A percentile compares a stretch with the other conserved stretches of the same genome.
Conservation (phyloP, 2,329 filamentous ascomycete genomes). For the Alternaria sp. region DNA sequence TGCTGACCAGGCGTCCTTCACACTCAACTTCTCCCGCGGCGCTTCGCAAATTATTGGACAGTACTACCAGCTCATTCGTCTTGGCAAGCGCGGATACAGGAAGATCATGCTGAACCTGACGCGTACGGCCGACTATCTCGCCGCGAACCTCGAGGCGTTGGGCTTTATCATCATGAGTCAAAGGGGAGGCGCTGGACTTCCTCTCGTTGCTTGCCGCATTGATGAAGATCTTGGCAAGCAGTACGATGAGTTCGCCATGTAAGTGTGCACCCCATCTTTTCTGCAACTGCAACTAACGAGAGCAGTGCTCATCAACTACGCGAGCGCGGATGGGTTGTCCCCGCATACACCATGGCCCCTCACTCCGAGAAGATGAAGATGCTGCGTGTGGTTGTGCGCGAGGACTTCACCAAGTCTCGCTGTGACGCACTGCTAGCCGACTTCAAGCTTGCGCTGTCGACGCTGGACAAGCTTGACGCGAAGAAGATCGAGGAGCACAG, state of each 20-base stretch:
- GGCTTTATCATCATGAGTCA: conserved; percentile 91
- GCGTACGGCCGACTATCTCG: conserved; percentile 85
- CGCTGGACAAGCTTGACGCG: conserved; percentile 76
- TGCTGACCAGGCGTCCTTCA: conserved; percentile 93
- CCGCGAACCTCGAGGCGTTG: conserved; percentile 72
- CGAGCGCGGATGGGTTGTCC: conserved; percentile 88
- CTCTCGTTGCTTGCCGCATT: conserved; percentile 88
- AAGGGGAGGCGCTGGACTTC: conserved; percentile 76
- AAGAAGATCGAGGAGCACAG: conserved; percentile 73
- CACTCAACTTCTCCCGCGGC: conserved; percentile 95
- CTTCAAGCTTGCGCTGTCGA: conserved; percentile 75
- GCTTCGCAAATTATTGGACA: conserved; percentile 94
- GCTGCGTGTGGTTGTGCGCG: conserved; percentile 88
- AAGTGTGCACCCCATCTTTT: conserved; percentile 44
- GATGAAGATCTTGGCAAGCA: conserved; percentile 61
- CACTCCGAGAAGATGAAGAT: conserved; percentile 84
- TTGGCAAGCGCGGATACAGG: conserved; percentile 90
- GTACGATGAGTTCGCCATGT: conserved; percentile 61
- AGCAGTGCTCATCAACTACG: conserved; percentile 79
- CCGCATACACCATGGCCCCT: conserved; percentile 96
- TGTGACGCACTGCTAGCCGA: conserved; percentile 81
- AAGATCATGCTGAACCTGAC: conserved; percentile 95
- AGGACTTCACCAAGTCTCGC: conserved; percentile 84
- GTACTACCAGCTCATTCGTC: conserved; percentile 95
- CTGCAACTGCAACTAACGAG: neutral